A percentile compares a stretch with the other conserved stretches of the same genome.
phyloP scores from a whole-genome alignment of 1,284 basidiomycete species.

The Pyrrhoderma noxium region DNA sequence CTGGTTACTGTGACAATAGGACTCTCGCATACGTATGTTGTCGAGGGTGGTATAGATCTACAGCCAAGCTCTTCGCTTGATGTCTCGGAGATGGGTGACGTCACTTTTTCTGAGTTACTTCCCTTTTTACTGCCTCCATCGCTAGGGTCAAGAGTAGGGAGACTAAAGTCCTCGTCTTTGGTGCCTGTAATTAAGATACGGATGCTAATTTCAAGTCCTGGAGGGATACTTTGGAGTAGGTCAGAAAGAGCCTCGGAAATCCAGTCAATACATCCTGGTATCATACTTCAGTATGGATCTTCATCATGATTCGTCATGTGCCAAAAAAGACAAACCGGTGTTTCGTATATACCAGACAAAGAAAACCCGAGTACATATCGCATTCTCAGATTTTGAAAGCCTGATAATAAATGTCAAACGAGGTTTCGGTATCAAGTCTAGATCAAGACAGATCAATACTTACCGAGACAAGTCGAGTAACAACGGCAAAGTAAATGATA shows the following conservation, averaged over 20 bases:
- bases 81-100: background rate
- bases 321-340: conserved; percentile 21
- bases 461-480: conserved; percentile 30
- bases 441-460: conserved; percentile 4
- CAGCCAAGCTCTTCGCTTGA: conserved; percentile 1
- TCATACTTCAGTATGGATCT: no score
- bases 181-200: conserved; percentile 7
- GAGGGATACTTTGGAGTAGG: background rate
- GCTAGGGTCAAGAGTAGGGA: no score
- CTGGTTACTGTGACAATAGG: background rate
- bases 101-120: no score
- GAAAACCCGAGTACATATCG: conserved; percentile 25
- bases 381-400: conserved; percentile 5
- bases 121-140: no score
- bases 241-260: conserved; percentile 25
- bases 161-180: background rate
- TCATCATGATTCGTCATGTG: no score
- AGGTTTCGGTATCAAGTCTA: background rate
- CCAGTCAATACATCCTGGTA: conserved; percentile 28
- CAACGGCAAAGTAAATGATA: conserved; percentile 33
- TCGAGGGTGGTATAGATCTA: background rate
- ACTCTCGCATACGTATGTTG: background rate
- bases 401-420: background rate
- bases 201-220: conserved; percentile 3
- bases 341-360: conserved; percentile 32